Base-by-base conservation (phyloP, 1,284 basidiomycete genomes). In the Sporisorium sorghi region DNA sequence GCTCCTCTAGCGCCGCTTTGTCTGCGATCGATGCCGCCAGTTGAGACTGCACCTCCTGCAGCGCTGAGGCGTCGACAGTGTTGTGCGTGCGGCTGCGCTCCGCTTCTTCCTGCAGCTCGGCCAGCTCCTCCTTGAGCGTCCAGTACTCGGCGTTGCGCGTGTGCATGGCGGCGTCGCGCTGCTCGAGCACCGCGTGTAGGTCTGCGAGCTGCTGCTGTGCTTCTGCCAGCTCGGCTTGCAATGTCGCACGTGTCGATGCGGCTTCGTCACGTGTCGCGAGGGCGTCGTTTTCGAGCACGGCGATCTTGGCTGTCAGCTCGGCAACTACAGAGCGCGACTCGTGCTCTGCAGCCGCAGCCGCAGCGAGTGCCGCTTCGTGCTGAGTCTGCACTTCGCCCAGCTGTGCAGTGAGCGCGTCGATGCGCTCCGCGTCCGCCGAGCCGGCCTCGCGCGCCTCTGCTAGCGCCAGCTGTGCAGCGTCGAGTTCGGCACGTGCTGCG, bases 61-160 rank as follows among this genome's bases (percentile, higher is more conserved):
- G 40, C 4, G 37, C 50, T 9, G 42, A 17, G 5, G 43, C 14
- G 28, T 19, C 30, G 3, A 32, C 3, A 3, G n/a, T n/a, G n/a
- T 44, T 46, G 11, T 30, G 14, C 12, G 30, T 11, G 0, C 32
- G 28, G 10, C 62, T 58, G 4, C 57, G 57, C 37, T 77, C 74
- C 0, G 54, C 66, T 10, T 58, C 47, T 24, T 78, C 77, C 42
- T 79, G 74, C 32, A 76, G 50, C 56, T 71, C 75, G 14, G 75
- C 77, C 0, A 79, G 56, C 57, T 79, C 77, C 53, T 79, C 77
- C 35, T 79, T 79, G n/a, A 74, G 52, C 7, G 51, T 49, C 77
- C 77, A 79, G 54, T 68, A 79, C 24, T 79, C 75, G 0, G 35
- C 28, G 50, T 79, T 77, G 49, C 77, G 64, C 15, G 12, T 12